Percentiles rank a stretch among this genome's conserved stretches.
Conservation (phyloP, 768 basidiomycete genomes). For the Rhizopogon vulgaris region DNA sequence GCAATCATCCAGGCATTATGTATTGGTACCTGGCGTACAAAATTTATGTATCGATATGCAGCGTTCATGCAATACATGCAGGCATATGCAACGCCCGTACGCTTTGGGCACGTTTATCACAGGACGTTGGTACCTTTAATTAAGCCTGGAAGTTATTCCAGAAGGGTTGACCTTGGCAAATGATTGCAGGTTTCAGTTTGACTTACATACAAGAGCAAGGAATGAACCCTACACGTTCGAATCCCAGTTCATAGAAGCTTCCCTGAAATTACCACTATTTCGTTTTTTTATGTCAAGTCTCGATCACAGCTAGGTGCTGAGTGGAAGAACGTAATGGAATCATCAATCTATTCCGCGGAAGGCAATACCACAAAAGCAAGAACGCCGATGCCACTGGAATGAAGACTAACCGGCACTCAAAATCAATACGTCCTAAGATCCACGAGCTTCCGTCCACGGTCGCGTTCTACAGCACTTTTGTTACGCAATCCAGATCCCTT, state of each 20-base stretch:
- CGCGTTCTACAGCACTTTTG: conserved; percentile 70
- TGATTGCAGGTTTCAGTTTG: neutral
- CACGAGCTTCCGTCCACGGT: conserved; percentile 73
- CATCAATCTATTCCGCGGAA: conserved; percentile 9
- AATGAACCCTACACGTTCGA: neutral
- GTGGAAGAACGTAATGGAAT: neutral
- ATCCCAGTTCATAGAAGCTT: neutral
- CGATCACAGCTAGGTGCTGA: neutral
- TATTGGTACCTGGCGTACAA: conserved; percentile 30
- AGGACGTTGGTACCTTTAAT: neutral
- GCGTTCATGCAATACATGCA: conserved; percentile 1
- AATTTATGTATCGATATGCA: conserved; percentile 17
- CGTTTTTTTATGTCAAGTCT: neutral
- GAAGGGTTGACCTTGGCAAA: neutral
- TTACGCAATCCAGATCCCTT: conserved; percentile 71
- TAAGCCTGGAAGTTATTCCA: neutral
- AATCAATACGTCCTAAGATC: conserved; percentile 48
- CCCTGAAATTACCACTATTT: neutral
- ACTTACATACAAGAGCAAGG: neutral
- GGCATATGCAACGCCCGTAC: neutral
- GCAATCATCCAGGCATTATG: conserved; percentile 15
- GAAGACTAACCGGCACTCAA: conserved; percentile 1
- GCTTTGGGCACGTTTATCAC: neutral
- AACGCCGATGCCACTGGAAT: neutral
- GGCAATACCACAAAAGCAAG: conserved; percentile 1